Evolutionary conservation across 805 yeast species (phyloP), one percentile per base, ranked within the genome.

Genomic region (Metschnikowia sp.): DNA sequence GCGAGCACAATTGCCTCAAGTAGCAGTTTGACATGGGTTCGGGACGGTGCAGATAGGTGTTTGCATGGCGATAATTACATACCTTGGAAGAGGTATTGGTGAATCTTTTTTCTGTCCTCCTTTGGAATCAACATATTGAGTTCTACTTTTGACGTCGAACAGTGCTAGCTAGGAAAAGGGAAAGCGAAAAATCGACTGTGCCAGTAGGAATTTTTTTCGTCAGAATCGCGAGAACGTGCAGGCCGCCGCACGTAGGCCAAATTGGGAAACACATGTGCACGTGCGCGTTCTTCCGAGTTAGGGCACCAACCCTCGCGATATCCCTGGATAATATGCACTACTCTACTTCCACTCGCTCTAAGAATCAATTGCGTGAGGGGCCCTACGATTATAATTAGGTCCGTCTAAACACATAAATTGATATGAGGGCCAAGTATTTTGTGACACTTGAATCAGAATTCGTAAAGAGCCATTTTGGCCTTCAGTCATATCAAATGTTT

Each of bases 41-140:
- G 33, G 44, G 39, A 34, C 34, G 33, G 39, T 34, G 44, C 39
- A 28, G 36, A 30, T 29, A 4, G 31, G 36, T 28, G 39, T n/a
- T 8, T 31, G 12, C 18, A 40, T 28, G n/a, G 40, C 19, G 32
- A 40, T 34, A 37, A 11, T 32, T 60, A 85, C 94, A 76, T 84
- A 87, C 95, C 95, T 80, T 90, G 91, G 88, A 91, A 94, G 80
- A 94, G 94, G 88, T 91, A 86, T 78, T 84, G 88, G 95, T 90
- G 96, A 78, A 94, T 94, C 91, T 88, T 88, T 83, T 88, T 89
- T 86, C 99, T 91, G 78, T 94, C 99, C 79, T 89, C 96, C 82
- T 88, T 94, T 81, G 99, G 98, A 84, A 94, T 94, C 83, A 94
- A 85, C 99, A 94, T 94, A 72, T 55, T 71, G 61, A 47, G 48